Percentiles rank a stretch among this genome's conserved stretches.
These are phyloP conservation scores for Escallonia rubra DNA, from an alignment of 129 eudicot genomes.

Conservation along the genomic window DNA sequence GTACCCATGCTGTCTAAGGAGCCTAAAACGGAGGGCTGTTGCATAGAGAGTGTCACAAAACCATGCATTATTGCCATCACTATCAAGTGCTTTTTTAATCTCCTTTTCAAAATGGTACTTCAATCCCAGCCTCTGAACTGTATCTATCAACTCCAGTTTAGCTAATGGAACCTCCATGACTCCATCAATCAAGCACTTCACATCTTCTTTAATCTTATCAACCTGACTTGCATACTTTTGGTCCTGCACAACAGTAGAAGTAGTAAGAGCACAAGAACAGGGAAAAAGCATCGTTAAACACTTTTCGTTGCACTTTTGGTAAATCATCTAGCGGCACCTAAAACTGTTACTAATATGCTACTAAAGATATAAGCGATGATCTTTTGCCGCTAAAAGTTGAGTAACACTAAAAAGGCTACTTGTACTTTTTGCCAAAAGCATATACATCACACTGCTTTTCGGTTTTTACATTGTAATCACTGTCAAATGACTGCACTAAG, in stretches of 20 bases:
- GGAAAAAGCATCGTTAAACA: no score
- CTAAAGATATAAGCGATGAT: no score
- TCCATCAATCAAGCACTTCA: not conserved
- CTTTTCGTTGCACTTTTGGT: no score
- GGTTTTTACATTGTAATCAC: no score
- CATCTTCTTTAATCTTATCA: not conserved
- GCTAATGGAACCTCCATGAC: not conserved
- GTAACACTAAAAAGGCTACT: no score
- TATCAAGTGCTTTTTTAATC: not conserved
- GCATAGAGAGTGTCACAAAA: not conserved
- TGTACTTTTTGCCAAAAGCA: no score
- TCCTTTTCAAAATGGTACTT: not conserved
- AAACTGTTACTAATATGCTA: no score
- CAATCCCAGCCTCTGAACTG: no score
- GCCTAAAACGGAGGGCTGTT: conserved; percentile 7
- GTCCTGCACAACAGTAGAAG: not conserved
- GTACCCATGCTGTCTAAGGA: conserved; percentile 10
- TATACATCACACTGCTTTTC: no score
- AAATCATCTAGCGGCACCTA: no score
- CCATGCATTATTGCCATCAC: not conserved
- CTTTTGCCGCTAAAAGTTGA: no score
- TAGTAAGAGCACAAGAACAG: not conserved
- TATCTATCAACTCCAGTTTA: not conserved
- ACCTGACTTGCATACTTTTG: not conserved
- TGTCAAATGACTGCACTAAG: no score